phyloP scores from a whole-genome alignment of 108 stramenopile species.

The Fistulifera solaris region DNA sequence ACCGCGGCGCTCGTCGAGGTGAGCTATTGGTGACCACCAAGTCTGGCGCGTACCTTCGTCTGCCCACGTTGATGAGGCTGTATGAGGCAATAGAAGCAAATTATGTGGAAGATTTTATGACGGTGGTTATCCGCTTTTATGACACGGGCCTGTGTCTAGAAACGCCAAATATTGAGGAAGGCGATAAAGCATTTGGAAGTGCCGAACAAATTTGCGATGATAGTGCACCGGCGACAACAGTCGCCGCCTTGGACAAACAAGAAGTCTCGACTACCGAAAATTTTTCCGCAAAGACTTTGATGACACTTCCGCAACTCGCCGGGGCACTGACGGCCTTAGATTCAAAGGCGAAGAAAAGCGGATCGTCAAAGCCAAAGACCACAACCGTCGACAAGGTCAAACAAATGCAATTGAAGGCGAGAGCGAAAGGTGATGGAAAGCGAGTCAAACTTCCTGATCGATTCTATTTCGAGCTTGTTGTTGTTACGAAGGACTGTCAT shows the following conservation, averaged over 20 bases:
- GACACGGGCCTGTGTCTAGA: neutral
- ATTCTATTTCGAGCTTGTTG: slow-evolving; percentile 40
- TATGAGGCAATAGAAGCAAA: slow-evolving; percentile 28
- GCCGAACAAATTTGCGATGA: neutral
- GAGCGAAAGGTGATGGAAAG: slow-evolving; percentile 35
- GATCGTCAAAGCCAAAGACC: slow-evolving; percentile 15
- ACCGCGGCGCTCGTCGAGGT: neutral
- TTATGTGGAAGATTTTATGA: slow-evolving; percentile 15
- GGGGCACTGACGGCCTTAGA: neutral
- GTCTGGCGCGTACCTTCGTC: slow-evolving; percentile 16
- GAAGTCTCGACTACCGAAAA: neutral
- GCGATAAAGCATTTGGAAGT: neutral
- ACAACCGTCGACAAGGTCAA: slow-evolving; percentile 26
- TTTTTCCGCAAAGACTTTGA: neutral
- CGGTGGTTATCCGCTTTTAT: slow-evolving; percentile 32
- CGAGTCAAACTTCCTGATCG: slow-evolving; percentile 30
- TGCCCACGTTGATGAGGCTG: slow-evolving; percentile 30
- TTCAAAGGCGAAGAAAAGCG: neutral
- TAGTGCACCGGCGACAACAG: neutral
- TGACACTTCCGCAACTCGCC: neutral
- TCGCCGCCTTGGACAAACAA: neutral
- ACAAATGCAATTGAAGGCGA: slow-evolving; percentile 43
- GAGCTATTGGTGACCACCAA: neutral
- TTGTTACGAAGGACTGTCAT: slow-evolving; percentile 16
- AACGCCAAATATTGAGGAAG: slow-evolving; percentile 8